phyloP scores from a whole-genome alignment of 2,329 filamentous ascomycete genomes.

The Fusarium brachygibbosum region DNA sequence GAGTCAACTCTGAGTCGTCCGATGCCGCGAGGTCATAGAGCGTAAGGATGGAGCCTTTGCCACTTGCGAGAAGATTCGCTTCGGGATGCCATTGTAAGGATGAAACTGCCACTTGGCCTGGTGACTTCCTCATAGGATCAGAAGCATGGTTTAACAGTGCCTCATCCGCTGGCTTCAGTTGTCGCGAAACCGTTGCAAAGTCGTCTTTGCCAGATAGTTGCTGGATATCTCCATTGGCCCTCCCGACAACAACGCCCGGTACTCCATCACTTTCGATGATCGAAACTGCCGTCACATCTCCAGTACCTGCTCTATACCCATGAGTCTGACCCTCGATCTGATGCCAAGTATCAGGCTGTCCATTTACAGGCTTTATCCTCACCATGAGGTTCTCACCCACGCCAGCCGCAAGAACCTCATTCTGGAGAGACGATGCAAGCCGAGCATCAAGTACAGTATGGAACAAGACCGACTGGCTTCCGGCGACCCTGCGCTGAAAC shows the following conservation, averaged over 20 bases:
- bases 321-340: conserved; percentile 55
- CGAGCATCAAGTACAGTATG: conserved; percentile 64
- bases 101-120: conserved; percentile 51
- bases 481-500: conserved; percentile 33
- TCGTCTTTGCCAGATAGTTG: conserved; percentile 57
- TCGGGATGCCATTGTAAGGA: conserved; percentile 54
- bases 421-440: conserved; percentile 52
- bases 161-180: conserved; percentile 35
- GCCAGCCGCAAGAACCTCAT: conserved; percentile 65
- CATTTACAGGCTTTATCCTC: conserved; percentile 54
- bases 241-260: conserved; percentile 60
- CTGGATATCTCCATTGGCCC: conserved; percentile 64
- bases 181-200: conserved; percentile 48
- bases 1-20: conserved; percentile 26
- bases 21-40: conserved; percentile 48
- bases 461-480: conserved; percentile 57
- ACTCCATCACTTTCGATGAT: conserved; percentile 55
- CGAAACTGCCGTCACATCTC: conserved; percentile 64
- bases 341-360: conserved; percentile 53
- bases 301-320: conserved; percentile 60
- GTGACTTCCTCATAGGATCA: conserved; percentile 46
- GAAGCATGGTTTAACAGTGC: conserved; percentile 16
- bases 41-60: conserved; percentile 50
- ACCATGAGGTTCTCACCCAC: conserved; percentile 66
- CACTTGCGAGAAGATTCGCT: conserved; percentile 50